Evolutionary conservation across 1,284 basidiomycete genomes (phyloP), one percentile per base, ranked within the genome.

Genomic region (Malassezia brasiliensis): DNA sequence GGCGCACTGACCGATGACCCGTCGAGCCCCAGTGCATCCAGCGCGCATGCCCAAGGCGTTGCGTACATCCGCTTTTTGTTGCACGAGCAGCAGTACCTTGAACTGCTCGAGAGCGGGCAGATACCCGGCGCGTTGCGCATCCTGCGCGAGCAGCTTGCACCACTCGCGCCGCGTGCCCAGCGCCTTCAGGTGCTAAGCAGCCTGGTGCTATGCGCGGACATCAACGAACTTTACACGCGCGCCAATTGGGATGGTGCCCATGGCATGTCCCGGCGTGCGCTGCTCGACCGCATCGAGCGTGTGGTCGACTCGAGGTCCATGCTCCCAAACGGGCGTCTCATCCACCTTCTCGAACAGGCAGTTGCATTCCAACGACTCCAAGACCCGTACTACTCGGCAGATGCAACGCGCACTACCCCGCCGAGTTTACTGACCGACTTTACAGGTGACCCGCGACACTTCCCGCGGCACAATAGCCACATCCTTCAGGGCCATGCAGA

Each of bases 51-150:
- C 30, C 34, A 25, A 25, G 50, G 17, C 37, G n/a, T 34, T 10
- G 39, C 38, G 17, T 48, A 86, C 66, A 85, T 87, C 19, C 84
- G 81, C 61, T 94, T 93, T 76, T 78, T 91, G 61, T 86, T 98
- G 55, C 85, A 85, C 56, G 85, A 87, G 77, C 93, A 98, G 80
- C 91, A 94, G 77, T 98, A 96, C 75, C 81, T 98, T 40, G 93
- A 98, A 72, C 79, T 88, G n/a, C 79, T 98, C 47, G 93, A 96
- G 69, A 80, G 82, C 2, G 81, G 83, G 59, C 85, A 85, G 76
- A 86, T 84, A 11, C 87, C 87, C 50, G 81, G 82, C 63, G 93
- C 94, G 10, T 77, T 98, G 37, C 81, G 84, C 37, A 86, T 94
- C 4, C 78, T 98, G 46, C 83, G 93, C 49, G 84, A 85, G 61